Evolutionary conservation across 1,284 basidiomycete species (phyloP).

Genomic region (Melampsora americana): DNA sequence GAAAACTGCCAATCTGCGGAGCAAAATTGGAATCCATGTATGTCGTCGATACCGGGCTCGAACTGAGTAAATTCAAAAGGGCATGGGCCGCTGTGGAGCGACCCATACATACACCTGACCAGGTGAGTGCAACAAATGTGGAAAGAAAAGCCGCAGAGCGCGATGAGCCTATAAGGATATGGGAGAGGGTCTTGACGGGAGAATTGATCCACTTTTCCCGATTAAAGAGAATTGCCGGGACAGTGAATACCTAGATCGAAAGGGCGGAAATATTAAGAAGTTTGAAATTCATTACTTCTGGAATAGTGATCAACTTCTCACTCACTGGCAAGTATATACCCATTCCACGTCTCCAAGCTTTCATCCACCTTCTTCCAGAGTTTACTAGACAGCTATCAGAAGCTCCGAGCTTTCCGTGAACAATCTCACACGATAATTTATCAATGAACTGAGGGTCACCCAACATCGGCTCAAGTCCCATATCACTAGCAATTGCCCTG

Average conservation of each 20-base stretch:
- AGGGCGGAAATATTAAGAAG: not conserved
- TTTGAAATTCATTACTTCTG: no score
- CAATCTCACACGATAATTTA: constrained; percentile 54
- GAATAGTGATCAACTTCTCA: not conserved
- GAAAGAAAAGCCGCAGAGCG: constrained; percentile 55
- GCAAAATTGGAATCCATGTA: constrained; percentile 48
- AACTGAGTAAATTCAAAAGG: constrained; percentile 16
- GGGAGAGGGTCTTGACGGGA: constrained; percentile 48
- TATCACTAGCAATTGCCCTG: constrained; percentile 40
- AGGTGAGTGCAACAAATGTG: constrained; percentile 54
- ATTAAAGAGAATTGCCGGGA: constrained; percentile 54
- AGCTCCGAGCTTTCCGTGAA: constrained; percentile 53
- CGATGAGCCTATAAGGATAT: constrained; percentile 52
- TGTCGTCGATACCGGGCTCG: constrained; percentile 49
- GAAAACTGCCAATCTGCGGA: constrained; percentile 46
- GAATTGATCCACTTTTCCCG: constrained; percentile 46
- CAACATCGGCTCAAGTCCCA: constrained; percentile 33
- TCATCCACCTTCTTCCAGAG: constrained; percentile 51
- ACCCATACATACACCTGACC: constrained; percentile 47
- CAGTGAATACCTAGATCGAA: constrained; percentile 49
- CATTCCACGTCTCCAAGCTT: constrained; percentile 53
- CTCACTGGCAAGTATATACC: constrained; percentile 55
- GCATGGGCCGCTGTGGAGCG: constrained; percentile 1
- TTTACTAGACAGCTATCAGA: constrained; percentile 53
- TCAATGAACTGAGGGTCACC: constrained; percentile 47